A percentile compares a stretch with the other conserved stretches of the same genome.
Conservation (phyloP, 768 basidiomycete species). For the Mycena rosella region DNA sequence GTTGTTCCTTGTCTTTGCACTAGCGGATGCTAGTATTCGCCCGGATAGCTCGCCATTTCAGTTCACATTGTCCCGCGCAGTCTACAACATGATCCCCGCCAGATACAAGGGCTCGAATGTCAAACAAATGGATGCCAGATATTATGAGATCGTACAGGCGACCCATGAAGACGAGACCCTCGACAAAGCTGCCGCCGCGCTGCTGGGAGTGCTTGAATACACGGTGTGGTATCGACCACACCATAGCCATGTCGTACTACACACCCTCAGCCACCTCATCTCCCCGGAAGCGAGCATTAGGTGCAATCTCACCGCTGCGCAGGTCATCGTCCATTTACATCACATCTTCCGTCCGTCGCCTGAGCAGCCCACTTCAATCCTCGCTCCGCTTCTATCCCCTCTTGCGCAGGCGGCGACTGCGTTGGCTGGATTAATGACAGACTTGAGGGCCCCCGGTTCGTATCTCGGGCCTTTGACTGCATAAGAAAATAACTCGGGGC, state of each 20-base stretch:
- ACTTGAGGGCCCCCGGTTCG: no score
- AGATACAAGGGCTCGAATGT: not conserved
- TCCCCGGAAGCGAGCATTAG: not conserved
- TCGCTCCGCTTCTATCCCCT: no score
- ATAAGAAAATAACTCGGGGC: no score
- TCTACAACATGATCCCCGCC: not conserved
- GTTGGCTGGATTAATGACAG: no score
- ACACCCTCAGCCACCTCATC: not conserved
- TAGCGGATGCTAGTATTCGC: not conserved
- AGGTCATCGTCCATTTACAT: not conserved
- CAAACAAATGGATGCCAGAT: not conserved
- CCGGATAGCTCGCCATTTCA: constrained; percentile 2
- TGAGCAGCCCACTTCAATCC: no score
- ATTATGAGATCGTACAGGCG: constrained; percentile 16
- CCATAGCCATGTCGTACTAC: no score
- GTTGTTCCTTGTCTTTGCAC: not conserved
- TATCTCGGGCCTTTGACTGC: no score
- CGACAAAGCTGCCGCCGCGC: constrained; percentile 30
- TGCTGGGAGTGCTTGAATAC: not conserved
- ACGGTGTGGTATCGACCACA: no score
- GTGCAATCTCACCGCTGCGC: not conserved
- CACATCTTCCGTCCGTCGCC: not conserved
- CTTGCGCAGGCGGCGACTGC: no score
- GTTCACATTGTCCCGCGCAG: not conserved
- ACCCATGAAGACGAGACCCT: constrained; percentile 25